Evolutionary conservation across 1,284 basidiomycete species (phyloP), one percentile per base, ranked within the genome.

Genomic region (Volvariella surrecta): DNA sequence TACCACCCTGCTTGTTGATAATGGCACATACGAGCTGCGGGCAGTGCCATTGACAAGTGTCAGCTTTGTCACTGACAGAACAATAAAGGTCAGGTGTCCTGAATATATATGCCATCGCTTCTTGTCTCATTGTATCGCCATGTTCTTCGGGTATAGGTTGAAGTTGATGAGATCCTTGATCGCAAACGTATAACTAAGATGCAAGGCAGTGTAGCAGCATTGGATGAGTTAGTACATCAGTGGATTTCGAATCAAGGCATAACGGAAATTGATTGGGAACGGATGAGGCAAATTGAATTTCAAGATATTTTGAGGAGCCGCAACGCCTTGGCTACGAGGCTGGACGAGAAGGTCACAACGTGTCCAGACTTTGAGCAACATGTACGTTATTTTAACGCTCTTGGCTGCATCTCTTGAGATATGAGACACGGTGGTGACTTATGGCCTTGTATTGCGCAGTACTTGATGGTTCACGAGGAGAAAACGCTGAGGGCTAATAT

Each of bases 231-330:
- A 48, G 0, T 51, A 82, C 1, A 64, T 77, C 10, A 56, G 68
- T 10, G 78, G 82, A 48, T 84, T 84, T 82, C 52, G 63, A n/a
- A 47, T 57, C 2, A 53, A 1, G 60, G 65, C 7, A 55, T 55
- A 3, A 65, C 79, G 3, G 92, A 95, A 58, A 74, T 83, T 4
- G 90, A 92, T 47, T 98, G 93, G 93, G 70, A 69, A 39, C 79
- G 86, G 43, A 71, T 93, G 53, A 78, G 84, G 35, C 71, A 79
- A n/a, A 64, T 99, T 13, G 94, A 99, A 48, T 96, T 99, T 60
- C 91, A 97, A 60, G 95, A 98, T 50, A 66, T 74, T 17, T 58
- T 97, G 38, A 74, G 76, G 37, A 58, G 69, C 22, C 71, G 94
- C 45, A 71, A 83, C 39, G 63, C 61, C 15, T 56, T 83, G 3